These are phyloP conservation scores for Backusella westeae DNA, from an alignment of 192 early-diverging fungal genomes.

Conservation along the genomic window DNA sequence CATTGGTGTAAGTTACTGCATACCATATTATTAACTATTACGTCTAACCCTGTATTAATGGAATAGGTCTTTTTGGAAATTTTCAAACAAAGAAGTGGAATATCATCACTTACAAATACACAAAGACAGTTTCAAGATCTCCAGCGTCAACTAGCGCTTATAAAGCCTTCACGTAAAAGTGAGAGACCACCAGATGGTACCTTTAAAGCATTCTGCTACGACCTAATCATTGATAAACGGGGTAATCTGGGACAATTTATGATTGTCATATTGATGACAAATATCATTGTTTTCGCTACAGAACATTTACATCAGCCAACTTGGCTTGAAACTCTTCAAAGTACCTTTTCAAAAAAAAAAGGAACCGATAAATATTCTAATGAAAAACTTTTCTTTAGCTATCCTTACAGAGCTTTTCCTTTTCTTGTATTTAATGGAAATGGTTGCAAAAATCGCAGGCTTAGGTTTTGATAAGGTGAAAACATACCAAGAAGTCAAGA, in stretches of 20 bases:
- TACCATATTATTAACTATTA: not conserved
- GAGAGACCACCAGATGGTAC: conserved; percentile 5
- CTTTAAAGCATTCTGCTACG: conserved; percentile 9
- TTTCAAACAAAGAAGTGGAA: conserved; percentile 32
- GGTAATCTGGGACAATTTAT: conserved; percentile 7
- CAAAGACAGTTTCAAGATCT: conserved; percentile 29
- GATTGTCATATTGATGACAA: not conserved
- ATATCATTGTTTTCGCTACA: conserved; percentile 23
- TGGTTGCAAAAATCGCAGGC: conserved; percentile 6
- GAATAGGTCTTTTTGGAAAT: conserved; percentile 27
- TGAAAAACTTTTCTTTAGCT: not conserved
- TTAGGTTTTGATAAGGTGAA: conserved; percentile 9
- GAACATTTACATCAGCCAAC: conserved; percentile 4
- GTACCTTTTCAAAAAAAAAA: not conserved
- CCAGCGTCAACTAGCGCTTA: conserved; percentile 13
- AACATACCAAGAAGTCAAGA: not conserved
- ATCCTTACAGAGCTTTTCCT: conserved; percentile 3
- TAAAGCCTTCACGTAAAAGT: conserved; percentile 15
- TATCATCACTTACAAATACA: conserved; percentile 23
- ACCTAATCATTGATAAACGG: conserved; percentile 12
- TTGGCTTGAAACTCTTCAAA: conserved; percentile 14
- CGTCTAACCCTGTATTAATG: not conserved
- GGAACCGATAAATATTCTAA: not conserved
- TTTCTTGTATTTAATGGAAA: conserved; percentile 9
- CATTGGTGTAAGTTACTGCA: conserved; percentile 24